Percentiles rank a stretch among this genome's conserved stretches.
These are phyloP conservation scores for Colletotrichum coccodes DNA, from an alignment of 2,329 filamentous ascomycete species.

Conservation along the genomic window DNA sequence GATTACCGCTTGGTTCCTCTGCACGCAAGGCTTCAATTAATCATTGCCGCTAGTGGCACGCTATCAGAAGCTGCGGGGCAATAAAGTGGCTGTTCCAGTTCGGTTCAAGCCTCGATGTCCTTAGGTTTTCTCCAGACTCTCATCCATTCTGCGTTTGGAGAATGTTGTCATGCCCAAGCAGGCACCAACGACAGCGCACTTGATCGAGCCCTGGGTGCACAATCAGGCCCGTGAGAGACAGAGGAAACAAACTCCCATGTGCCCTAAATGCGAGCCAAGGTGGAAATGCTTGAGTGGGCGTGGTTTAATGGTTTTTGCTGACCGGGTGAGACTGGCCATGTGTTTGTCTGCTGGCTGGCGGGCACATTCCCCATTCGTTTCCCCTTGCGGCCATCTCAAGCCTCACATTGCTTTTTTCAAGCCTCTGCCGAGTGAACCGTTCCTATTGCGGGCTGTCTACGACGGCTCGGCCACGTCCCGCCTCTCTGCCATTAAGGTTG, in stretches of 20 bases:
- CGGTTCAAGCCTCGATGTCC: constrained; percentile 2
- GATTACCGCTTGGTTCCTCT: not conserved
- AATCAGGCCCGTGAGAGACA: not conserved
- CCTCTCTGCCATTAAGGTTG: constrained; percentile 25
- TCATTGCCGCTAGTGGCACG: not conserved
- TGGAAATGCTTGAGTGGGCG: too few relatives aligned
- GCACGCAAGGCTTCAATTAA: not conserved
- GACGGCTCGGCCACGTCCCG: constrained; percentile 16
- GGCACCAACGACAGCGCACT: not conserved
- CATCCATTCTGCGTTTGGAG: not conserved
- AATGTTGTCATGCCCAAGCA: not conserved
- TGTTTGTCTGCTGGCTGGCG: not conserved
- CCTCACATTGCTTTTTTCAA: constrained; percentile 25
- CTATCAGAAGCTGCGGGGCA: not conserved
- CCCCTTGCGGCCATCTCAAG: not conserved
- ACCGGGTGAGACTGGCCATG: not conserved
- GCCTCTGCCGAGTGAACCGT: not conserved
- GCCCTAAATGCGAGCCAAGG: too few relatives aligned
- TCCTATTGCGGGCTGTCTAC: not conserved
- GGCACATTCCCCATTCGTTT: not conserved
- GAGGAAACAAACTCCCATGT: not conserved
- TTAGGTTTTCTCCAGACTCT: not conserved
- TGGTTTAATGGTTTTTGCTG: too few relatives aligned
- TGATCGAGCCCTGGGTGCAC: not conserved
- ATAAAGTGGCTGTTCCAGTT: not conserved